Percentiles rank a stretch among this genome's conserved stretches.
phyloP scores from a whole-genome alignment of 495 filamentous ascomycete genomes.

The Aspergillus sparsus region DNA sequence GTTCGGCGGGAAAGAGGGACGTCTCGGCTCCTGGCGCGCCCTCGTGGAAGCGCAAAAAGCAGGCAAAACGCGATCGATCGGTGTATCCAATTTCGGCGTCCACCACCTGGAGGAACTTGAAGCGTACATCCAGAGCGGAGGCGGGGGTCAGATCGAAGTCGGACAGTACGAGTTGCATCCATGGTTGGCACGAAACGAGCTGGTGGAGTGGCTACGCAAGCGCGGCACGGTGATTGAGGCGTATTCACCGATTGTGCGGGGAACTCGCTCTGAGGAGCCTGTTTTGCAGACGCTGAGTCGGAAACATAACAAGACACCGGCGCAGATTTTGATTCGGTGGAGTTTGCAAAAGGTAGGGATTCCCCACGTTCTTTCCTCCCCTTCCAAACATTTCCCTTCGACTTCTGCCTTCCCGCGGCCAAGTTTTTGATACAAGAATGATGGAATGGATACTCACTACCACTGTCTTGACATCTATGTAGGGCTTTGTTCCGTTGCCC shows the following conservation, averaged over 20 bases:
- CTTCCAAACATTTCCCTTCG: not conserved
- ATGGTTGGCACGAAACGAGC: constrained; percentile 75
- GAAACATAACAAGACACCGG: constrained; percentile 71
- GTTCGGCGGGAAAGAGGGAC: constrained; percentile 52
- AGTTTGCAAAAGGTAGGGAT: constrained; percentile 72
- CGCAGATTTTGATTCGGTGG: constrained; percentile 84
- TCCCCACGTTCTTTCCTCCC: not conserved
- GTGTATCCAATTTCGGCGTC: constrained; percentile 58
- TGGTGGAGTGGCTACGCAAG: constrained; percentile 72
- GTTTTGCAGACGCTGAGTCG: constrained; percentile 58
- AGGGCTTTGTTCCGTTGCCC: constrained; percentile 64
- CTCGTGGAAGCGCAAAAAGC: constrained; percentile 56
- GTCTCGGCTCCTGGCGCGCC: constrained; percentile 55
- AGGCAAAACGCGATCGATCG: constrained; percentile 54
- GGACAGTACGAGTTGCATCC: constrained; percentile 92
- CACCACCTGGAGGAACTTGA: constrained; percentile 66
- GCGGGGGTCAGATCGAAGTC: constrained; percentile 75
- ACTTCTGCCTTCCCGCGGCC: not conserved
- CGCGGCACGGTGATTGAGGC: constrained; percentile 74
- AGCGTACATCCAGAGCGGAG: constrained; percentile 64
- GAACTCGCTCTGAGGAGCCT: constrained; percentile 64
- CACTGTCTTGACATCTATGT: constrained; percentile 55
- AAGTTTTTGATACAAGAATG: not conserved
- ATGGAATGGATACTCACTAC: constrained; percentile 18
- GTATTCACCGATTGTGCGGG: constrained; percentile 76